A percentile compares a stretch with the other conserved stretches of the same genome.
These are phyloP conservation scores for Nakazawaea ambrosiae DNA, from an alignment of 805 yeast species.

Conservation along the genomic window DNA sequence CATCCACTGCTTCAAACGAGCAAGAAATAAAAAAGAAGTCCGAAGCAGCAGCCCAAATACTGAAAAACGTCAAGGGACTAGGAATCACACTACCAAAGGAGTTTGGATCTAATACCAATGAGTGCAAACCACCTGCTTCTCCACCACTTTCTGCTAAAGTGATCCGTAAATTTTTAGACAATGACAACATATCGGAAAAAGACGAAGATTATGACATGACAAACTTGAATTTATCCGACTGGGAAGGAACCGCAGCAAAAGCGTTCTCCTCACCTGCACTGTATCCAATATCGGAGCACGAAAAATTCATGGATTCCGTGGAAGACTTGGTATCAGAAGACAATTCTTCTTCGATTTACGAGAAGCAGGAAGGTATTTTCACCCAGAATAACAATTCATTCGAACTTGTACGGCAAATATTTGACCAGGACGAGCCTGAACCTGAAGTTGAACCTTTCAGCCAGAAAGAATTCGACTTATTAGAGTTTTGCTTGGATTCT, in stretches of 20 bases:
- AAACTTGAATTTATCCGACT: no score
- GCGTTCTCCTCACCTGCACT: neutral
- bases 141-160: slow-evolving; percentile 4
- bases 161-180: neutral
- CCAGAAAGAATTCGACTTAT: no score
- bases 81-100: neutral
- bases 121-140: neutral
- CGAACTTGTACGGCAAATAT: neutral
- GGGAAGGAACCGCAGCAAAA: no score
- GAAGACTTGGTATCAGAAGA: neutral
- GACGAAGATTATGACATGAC: no score
- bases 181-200: no score
- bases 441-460: no score
- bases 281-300: neutral
- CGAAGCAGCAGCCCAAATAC: no score
- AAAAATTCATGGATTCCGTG: neutral
- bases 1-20: no score
- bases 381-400: neutral
- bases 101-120: neutral
- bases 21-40: no score
- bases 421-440: neutral
- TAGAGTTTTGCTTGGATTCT: neutral
- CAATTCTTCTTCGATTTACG: no score
- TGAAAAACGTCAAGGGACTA: neutral
- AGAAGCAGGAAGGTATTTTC: neutral